Conservation (phyloP, 495 filamentous ascomycete species). For the Saxophila tyrrhenica region DNA sequence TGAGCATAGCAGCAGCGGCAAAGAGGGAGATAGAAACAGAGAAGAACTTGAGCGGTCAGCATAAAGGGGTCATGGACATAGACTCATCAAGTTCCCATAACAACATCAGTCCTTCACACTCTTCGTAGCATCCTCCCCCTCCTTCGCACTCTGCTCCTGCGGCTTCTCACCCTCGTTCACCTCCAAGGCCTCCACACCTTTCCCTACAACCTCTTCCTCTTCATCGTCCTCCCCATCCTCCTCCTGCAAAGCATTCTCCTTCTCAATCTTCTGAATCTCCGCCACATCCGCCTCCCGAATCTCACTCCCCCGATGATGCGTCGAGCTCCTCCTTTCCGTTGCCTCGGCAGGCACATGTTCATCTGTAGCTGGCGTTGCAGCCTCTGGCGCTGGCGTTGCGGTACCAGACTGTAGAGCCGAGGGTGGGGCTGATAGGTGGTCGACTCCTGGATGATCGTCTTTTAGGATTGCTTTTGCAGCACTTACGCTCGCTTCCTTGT, state of each 20-base stretch:
- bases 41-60: neutral
- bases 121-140: constrained; percentile 20
- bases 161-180: constrained; percentile 13
- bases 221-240: constrained; percentile 23
- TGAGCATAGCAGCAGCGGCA: neutral
- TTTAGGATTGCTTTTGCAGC: neutral
- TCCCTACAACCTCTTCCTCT: constrained; percentile 15
- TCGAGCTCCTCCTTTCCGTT: neutral
- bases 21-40: neutral
- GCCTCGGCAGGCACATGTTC: neutral
- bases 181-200: constrained; percentile 11
- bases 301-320: constrained; percentile 16
- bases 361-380: neutral
- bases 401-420: constrained; percentile 13
- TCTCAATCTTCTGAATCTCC: constrained; percentile 17
- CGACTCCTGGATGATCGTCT: constrained; percentile 2
- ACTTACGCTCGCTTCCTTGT: constrained; percentile 12
- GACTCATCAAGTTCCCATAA: neutral
- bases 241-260: neutral
- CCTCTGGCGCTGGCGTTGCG: constrained; percentile 5
- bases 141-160: constrained; percentile 23
- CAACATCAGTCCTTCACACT: constrained; percentile 25
- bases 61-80: neutral
- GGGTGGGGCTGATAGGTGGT: constrained; percentile 8
- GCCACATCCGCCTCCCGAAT: constrained; percentile 16